Base-by-base conservation (phyloP, 768 basidiomycete genomes). In the Rhizopogon salebrosus region DNA sequence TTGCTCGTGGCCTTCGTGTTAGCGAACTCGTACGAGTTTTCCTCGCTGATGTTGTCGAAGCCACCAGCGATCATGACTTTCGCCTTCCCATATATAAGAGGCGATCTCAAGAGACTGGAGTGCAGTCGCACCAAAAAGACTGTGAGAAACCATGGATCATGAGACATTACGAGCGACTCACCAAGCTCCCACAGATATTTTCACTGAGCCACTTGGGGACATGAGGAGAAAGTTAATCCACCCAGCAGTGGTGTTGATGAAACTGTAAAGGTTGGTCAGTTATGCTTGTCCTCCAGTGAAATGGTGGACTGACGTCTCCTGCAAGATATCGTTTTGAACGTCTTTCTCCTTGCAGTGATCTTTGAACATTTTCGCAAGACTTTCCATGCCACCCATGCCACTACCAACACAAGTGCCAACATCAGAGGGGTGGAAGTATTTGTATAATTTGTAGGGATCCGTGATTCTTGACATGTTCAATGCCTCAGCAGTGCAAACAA, bases 1-100 rank as follows among this genome's bases (percentile, higher is more conserved):
- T 95, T 98, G 72, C 89, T 92, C 5, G 97, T 99, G 1, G 97
- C 97, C 72, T 98, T 97, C 97, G 98, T 99, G 77, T 98, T 98
- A 46, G 94, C 97, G 71, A 99, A 99, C 70, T 99, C 95, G 69
- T 86, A 98, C 7, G 95, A 98, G 16, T 97, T 95, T 72, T 99
- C 97, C 70, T 99, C 97, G 58, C 88, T 90, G 68, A 98, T 82
- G 68, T 99, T 97, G 64, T 99, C 97, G 74, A 95, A 98, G 53
- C 97, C 97, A 67, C 97, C 97, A 34, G 95, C 90, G 55, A 99
- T 86, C 97, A 99, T 99, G 65, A 99, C 86, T 74, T 98, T 98
- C 31, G 97, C 97, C 70, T 99, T 99, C 56, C 95, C 91, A 6
- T 89, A 89, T 34, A 95, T 99, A 97, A 59, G 89, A 88, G n/a